These are phyloP conservation scores for Chenopodium berlandieri DNA, from an alignment of 148 eudicot genomes.

Conservation along the genomic window DNA sequence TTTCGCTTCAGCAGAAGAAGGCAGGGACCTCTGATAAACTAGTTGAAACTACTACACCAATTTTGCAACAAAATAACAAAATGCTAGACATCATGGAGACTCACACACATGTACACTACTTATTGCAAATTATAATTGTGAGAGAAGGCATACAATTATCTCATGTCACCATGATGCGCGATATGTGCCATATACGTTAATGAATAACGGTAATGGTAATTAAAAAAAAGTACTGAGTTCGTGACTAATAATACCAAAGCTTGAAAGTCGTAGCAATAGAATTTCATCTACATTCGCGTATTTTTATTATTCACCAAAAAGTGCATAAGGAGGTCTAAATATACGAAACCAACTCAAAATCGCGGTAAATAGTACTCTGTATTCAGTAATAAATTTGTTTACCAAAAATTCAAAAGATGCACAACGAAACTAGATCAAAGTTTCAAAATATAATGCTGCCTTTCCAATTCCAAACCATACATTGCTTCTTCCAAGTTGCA, in stretches of 20 bases:
- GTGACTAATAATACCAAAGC: too few species aligned
- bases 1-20: not conserved
- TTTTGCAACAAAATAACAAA: not conserved
- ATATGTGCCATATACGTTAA: not conserved
- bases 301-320: too few species aligned
- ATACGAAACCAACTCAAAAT: too few species aligned
- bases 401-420: not conserved
- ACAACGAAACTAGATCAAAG: not conserved
- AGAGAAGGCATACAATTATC: not conserved
- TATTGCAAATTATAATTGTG: not conserved
- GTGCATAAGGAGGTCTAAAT: too few species aligned
- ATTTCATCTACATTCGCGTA: too few species aligned
- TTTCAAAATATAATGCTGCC: not conserved
- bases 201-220: not conserved
- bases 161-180: not conserved
- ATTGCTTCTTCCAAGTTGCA: constrained; percentile 5
- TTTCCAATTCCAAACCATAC: not conserved
- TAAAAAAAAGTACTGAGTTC: too few species aligned
- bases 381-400: too few species aligned
- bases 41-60: not conserved
- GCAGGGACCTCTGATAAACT: constrained; percentile 9
- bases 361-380: too few species aligned
- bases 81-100: too few species aligned
- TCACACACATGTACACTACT: too few species aligned
- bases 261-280: too few species aligned